phyloP scores from a whole-genome alignment of 306 rosid genomes.

The Dryas alaskensis region DNA sequence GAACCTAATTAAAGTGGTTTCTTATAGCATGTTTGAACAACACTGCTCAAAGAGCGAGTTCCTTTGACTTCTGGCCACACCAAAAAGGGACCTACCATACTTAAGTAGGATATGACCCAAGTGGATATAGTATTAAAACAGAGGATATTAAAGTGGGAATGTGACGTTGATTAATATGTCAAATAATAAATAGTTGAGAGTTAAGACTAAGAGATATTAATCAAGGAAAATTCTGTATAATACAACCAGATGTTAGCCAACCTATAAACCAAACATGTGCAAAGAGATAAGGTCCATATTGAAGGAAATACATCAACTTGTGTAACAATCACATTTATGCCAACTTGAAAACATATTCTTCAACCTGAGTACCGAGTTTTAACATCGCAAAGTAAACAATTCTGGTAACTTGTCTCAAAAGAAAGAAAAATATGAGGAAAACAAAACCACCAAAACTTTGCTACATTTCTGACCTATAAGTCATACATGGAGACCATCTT shows the following conservation, averaged over 20 bases:
- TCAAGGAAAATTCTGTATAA: no score
- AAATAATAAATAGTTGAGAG: no score
- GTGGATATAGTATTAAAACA: no score
- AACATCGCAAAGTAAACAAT: neutral
- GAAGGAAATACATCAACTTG: neutral
- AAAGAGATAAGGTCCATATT: neutral
- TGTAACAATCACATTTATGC: conserved; percentile 6
- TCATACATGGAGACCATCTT: neutral
- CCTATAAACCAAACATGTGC: neutral
- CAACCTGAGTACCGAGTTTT: neutral
- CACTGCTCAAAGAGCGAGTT: no score
- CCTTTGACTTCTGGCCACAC: neutral
- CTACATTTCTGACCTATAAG: conserved; percentile 3
- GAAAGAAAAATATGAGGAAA: neutral
- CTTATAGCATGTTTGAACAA: no score
- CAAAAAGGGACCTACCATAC: neutral
- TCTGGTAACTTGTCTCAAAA: neutral
- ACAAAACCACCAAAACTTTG: neutral
- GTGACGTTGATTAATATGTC: neutral
- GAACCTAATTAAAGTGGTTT: no score
- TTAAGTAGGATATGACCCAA: no score
- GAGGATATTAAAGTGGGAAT: neutral
- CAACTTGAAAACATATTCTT: conserved; percentile 1
- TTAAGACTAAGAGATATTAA: no score
- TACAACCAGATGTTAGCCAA: neutral